Evolutionary conservation across 352 stramenopile genomes (phyloP).

Genomic region (Phytophthora chlamydospora): DNA sequence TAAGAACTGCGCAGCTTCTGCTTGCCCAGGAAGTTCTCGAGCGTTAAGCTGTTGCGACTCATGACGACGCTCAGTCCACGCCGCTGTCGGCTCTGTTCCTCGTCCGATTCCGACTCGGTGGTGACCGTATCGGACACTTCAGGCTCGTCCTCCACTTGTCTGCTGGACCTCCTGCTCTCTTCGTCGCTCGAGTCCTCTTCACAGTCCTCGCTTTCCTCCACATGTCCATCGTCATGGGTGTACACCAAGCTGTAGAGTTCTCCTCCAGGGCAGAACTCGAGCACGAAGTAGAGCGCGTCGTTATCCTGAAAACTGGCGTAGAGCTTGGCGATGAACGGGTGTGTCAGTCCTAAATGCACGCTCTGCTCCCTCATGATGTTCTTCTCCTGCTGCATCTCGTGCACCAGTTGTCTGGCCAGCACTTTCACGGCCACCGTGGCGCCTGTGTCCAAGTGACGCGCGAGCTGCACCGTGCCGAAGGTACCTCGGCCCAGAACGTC

Average conservation of each 20-base stretch:
- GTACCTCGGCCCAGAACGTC: slow-evolving; percentile 69
- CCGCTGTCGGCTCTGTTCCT: slow-evolving; percentile 34
- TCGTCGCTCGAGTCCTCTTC: slow-evolving; percentile 23
- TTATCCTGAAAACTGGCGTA: slow-evolving; percentile 79
- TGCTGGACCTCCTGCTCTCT: slow-evolving; percentile 20
- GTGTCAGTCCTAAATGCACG: slow-evolving; percentile 58
- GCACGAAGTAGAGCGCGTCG: slow-evolving; percentile 74
- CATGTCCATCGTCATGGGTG: slow-evolving; percentile 38
- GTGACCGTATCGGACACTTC: slow-evolving; percentile 32
- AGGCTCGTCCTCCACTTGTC: slow-evolving; percentile 23
- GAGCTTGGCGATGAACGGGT: slow-evolving; percentile 67
- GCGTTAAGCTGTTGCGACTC: slow-evolving; percentile 38
- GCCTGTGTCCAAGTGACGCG: slow-evolving; percentile 60
- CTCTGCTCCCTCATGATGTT: slow-evolving; percentile 76
- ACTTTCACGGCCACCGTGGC: slow-evolving; percentile 68
- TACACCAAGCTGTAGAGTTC: slow-evolving; percentile 92
- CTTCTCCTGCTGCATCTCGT: slow-evolving; percentile 67
- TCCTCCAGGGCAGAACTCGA: slow-evolving; percentile 76
- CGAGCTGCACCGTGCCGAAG: slow-evolving; percentile 75
- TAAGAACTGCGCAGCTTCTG: slow-evolving; percentile 36
- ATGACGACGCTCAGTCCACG: slow-evolving; percentile 22
- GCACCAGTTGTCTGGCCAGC: slow-evolving; percentile 46
- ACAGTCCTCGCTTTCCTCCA: slow-evolving; percentile 27
- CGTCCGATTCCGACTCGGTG: slow-evolving; percentile 51
- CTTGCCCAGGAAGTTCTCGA: slow-evolving; percentile 53